phyloP scores from a whole-genome alignment of 2,329 filamentous ascomycete genomes.

The Fusarium pseudoanthophilum region DNA sequence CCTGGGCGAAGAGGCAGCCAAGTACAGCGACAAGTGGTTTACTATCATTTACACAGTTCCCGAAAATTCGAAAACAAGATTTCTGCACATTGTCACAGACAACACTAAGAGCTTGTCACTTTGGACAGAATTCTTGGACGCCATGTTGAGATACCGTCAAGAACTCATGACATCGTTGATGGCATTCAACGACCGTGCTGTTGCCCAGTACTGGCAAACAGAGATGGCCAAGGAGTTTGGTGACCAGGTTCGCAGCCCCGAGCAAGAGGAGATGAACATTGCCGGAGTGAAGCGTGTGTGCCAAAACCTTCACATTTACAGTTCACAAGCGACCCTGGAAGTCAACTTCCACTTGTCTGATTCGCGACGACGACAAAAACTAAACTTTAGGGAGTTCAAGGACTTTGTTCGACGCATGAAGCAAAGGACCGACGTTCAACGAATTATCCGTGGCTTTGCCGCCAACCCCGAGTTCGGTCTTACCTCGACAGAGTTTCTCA shows the following conservation, averaged over 20 bases:
- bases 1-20: conserved; percentile 63
- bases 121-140: conserved; percentile 87
- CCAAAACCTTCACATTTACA: conserved; percentile 91
- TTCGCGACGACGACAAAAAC: conserved; percentile 67
- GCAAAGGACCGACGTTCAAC: conserved; percentile 81
- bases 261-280: conserved; percentile 79
- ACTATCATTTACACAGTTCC: conserved; percentile 88
- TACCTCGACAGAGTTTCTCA: conserved; percentile 76
- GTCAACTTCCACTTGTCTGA: conserved; percentile 81
- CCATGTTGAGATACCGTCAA: conserved; percentile 85
- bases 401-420: conserved; percentile 86
- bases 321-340: conserved; percentile 77
- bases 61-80: conserved; percentile 84
- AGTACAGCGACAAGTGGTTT: conserved; percentile 78
- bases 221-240: conserved; percentile 79
- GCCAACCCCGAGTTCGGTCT: conserved; percentile 71
- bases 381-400: conserved; percentile 85
- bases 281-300: conserved; percentile 84
- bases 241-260: conserved; percentile 60
- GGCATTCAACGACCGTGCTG: conserved; percentile 83
- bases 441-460: conserved; percentile 74
- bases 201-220: conserved; percentile 85
- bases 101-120: conserved; percentile 76
- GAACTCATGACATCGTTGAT: conserved; percentile 91
- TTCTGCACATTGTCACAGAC: conserved; percentile 86